Evolutionary conservation across 768 basidiomycete genomes (phyloP).

Genomic region (Pulveroboletus frians): DNA sequence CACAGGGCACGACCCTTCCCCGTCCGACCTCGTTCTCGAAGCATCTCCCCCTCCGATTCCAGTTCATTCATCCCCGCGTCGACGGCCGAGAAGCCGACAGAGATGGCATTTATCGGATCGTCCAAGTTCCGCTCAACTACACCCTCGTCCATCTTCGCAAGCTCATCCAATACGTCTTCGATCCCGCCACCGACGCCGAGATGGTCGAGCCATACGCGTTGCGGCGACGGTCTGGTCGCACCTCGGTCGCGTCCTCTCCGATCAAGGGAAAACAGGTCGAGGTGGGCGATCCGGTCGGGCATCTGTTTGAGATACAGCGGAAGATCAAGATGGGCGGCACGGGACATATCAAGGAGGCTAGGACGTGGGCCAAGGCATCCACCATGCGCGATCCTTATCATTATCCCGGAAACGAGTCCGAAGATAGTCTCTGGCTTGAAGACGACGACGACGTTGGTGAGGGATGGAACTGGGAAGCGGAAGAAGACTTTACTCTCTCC

Average conservation of each 20-base stretch:
- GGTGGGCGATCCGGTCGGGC: conserved; percentile 29
- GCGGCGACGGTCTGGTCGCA: conserved; percentile 26
- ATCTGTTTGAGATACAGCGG: conserved; percentile 59
- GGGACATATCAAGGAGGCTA: conserved; percentile 50
- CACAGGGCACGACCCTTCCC: conserved; percentile 36
- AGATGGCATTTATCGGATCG: conserved; percentile 57
- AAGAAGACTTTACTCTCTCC: conserved; percentile 57
- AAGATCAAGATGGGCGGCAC: conserved; percentile 39
- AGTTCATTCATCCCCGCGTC: conserved; percentile 40
- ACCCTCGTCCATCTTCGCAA: conserved; percentile 61
- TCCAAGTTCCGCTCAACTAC: conserved; percentile 67
- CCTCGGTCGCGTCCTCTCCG: conserved; percentile 5
- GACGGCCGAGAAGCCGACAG: conserved; percentile 22
- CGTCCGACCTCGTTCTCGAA: conserved; percentile 47
- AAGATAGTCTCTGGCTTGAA: conserved; percentile 26
- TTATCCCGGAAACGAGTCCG: conserved; percentile 37
- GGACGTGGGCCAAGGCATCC: conserved; percentile 49
- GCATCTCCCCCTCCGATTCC: conserved; percentile 61
- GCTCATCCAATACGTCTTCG: conserved; percentile 58
- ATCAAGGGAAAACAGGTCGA: conserved; percentile 19
- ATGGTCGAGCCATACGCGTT: conserved; percentile 16
- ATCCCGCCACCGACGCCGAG: conserved; percentile 24
- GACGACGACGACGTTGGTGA: conserved; percentile 35
- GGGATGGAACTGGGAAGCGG: conserved; percentile 64
- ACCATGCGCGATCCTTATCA: conserved; percentile 46